These are phyloP conservation scores for Beauveria bassiana DNA, from an alignment of 2,329 filamentous ascomycete genomes.

Conservation along the genomic window DNA sequence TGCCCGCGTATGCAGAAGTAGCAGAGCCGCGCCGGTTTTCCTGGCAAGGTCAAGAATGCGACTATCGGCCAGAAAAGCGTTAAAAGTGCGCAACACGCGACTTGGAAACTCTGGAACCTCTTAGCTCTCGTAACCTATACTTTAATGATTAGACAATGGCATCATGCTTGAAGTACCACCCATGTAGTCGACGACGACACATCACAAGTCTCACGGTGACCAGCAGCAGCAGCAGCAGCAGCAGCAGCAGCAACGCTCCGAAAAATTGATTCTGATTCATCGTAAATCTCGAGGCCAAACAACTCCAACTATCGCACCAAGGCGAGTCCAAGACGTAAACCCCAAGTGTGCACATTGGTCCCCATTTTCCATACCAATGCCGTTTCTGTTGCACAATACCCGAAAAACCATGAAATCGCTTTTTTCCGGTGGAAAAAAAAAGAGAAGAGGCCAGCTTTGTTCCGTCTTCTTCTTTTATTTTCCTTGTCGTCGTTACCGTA, in stretches of 20 bases:
- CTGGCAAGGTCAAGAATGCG: conserved; percentile 2
- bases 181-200: background rate
- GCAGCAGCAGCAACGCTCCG: background rate
- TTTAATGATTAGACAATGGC: background rate
- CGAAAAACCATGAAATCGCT: conserved; percentile 24
- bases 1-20: conserved; percentile 1
- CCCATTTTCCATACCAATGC: background rate
- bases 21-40: conserved; percentile 4
- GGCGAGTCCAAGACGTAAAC: conserved; percentile 3
- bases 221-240: no score
- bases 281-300: background rate
- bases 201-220: background rate
- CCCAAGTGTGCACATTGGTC: conserved; percentile 4
- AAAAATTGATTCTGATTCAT: conserved; percentile 7
- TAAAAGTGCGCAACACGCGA: background rate
- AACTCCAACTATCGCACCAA: conserved; percentile 8
- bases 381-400: conserved; percentile 16
- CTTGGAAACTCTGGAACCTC: background rate
- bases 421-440: conserved; percentile 26
- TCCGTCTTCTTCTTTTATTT: conserved; percentile 12
- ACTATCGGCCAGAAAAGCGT: conserved; percentile 7
- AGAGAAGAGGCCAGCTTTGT: background rate
- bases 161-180: background rate
- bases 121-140: background rate
- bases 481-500: conserved; percentile 24